Conservation (phyloP, 768 basidiomycete genomes). For the Saitozyma podzolica region DNA sequence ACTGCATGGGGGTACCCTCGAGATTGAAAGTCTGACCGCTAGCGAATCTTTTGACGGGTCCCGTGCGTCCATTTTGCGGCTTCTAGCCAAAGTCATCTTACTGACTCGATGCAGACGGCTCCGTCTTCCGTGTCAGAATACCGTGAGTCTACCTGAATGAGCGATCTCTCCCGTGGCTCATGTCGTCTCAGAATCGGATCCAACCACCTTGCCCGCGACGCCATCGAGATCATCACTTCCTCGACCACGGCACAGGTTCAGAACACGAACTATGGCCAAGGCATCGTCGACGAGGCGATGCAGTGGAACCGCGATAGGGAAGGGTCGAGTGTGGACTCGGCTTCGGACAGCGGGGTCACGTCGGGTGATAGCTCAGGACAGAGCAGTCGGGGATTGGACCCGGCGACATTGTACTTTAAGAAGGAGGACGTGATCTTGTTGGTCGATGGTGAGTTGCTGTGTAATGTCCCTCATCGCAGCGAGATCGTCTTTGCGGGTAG, state of each 20-base stretch:
- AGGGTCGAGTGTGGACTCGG: constrained; percentile 20
- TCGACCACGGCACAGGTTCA: constrained; percentile 8
- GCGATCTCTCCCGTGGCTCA: background rate
- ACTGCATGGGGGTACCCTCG: constrained; percentile 52
- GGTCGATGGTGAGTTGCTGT: constrained; percentile 32
- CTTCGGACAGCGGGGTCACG: constrained; percentile 33
- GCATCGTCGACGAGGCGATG: constrained; percentile 54
- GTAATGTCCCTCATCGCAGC: background rate
- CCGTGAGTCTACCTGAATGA: constrained; percentile 28
- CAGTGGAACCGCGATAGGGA: constrained; percentile 49
- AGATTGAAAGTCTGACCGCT: constrained; percentile 45
- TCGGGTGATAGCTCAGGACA: constrained; percentile 19
- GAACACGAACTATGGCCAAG: constrained; percentile 44
- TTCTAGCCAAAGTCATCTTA: background rate
- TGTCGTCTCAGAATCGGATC: constrained; percentile 35
- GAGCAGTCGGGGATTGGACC: constrained; percentile 48
- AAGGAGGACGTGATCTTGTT: constrained; percentile 50
- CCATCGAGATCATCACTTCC: constrained; percentile 33
- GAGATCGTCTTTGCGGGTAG: too few relatives aligned
- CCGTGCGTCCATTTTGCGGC: constrained; percentile 19
- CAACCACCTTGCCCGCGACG: constrained; percentile 49
- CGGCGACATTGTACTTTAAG: constrained; percentile 51
- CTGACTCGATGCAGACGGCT: constrained; percentile 41
- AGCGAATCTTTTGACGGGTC: constrained; percentile 40
- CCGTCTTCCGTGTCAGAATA: constrained; percentile 50